Evolutionary conservation across 73 alveolate genomes (phyloP), one percentile per base, ranked within the genome.

Genomic region (Diophrys sp.): DNA sequence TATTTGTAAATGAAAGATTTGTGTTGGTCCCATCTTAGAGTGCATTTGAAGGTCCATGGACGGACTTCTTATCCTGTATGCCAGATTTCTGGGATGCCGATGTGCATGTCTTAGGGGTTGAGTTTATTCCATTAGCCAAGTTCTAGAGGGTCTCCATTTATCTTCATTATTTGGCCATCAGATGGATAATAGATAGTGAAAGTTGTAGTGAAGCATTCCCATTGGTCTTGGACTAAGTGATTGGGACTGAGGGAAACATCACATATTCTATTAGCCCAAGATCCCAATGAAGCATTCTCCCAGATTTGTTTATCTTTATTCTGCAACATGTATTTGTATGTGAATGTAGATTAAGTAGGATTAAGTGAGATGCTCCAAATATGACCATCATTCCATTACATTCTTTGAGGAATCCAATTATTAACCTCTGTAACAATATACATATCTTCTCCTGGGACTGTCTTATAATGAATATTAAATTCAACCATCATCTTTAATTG

Each of bases 311-410:
- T 5, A 11, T 44, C 5, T 11, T 5, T 5, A 44, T 18, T 90
- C 1, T 66, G 56, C 56, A 91, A 67, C 31, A 91, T 94, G 70
- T 87, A 91, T 91, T 91, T 91, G 75, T 72, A 91, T 67, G 78
- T 75, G 54, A 91, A 87, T 27, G 54, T 55, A 30, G 78, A 74
- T 24, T 27, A 76, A 11, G 44, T 14, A 34, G 74, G 44, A 44
- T 81, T 29, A 24, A 81, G 11, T 31, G 73, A 57, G 76, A 71
- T 78, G 55, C 44, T n/a, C 92, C 94, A 90, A 28, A 85, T 77
- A 73, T 90, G 94, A 23, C 90, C 90, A 33, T 86, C 87, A 0
- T 87, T 72, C 94, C 94, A 87, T 57, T 57, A 54, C 31, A 87
- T 81, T 68, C 80, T 87, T 31, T 57, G 70, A 14, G 74, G 68